These are phyloP conservation scores for Sporothrix mexicana DNA, from an alignment of 2,329 filamentous ascomycete species.

Conservation along the genomic window DNA sequence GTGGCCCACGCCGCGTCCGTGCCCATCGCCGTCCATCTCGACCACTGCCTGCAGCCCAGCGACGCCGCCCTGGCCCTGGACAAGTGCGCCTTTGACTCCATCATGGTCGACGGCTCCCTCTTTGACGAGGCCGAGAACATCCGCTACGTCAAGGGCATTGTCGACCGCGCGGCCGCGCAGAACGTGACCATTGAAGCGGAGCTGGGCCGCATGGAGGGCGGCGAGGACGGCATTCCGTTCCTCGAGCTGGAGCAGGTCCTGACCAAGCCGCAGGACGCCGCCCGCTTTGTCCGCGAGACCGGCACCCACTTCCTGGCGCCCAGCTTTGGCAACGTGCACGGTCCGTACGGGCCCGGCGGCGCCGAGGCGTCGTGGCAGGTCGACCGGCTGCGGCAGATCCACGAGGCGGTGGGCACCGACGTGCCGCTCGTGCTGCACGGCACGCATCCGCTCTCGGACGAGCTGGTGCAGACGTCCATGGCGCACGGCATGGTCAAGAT, in stretches of 20 bases:
- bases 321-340: constrained; percentile 70
- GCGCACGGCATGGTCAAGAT: constrained; percentile 19
- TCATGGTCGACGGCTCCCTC: constrained; percentile 81
- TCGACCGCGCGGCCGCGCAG: constrained; percentile 64
- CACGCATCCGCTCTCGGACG: constrained; percentile 21
- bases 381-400: constrained; percentile 2
- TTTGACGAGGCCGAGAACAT: constrained; percentile 74
- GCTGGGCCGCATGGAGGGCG: constrained; percentile 66
- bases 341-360: constrained; percentile 63
- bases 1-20: constrained; percentile 62
- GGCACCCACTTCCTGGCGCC: constrained; percentile 70
- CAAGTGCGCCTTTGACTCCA: constrained; percentile 67
- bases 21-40: constrained; percentile 67
- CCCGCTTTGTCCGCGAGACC: constrained; percentile 61
- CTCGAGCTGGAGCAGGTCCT: constrained; percentile 50
- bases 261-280: constrained; percentile 65
- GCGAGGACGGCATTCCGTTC: constrained; percentile 69
- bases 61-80: constrained; percentile 63
- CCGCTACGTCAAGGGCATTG: constrained; percentile 64
- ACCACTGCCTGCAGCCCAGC: constrained; percentile 67
- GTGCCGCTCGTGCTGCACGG: constrained; percentile 13
- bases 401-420: not conserved
- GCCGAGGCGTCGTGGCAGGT: constrained; percentile 42
- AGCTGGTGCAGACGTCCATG: constrained; percentile 13
- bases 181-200: constrained; percentile 72